Conservation (phyloP, 1,284 basidiomycete genomes). For the Waitea zeae region DNA sequence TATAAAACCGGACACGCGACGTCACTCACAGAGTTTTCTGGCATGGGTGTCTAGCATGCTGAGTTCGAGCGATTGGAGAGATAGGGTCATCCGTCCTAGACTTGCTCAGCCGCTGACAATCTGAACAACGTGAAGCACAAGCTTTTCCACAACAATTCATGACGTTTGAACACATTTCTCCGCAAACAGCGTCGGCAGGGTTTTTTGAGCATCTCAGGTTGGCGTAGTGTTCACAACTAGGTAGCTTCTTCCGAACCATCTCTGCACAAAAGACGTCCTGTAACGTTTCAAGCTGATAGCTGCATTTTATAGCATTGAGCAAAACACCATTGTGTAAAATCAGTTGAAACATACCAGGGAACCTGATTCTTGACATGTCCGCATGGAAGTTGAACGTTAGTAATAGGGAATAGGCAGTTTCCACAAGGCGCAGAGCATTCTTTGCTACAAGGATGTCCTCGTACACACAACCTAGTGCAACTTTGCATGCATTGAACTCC, state of each 20-base stretch:
- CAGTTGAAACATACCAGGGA: slow-evolving; percentile 29
- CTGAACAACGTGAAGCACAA: slow-evolving; percentile 29
- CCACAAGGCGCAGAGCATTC: slow-evolving; percentile 38
- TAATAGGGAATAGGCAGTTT: slow-evolving; percentile 30
- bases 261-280: slow-evolving; percentile 25
- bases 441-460: slow-evolving; percentile 42
- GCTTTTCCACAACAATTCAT: slow-evolving; percentile 39
- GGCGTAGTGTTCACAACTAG: slow-evolving; percentile 37
- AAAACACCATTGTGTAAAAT: neutral
- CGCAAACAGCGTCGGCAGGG: slow-evolving; percentile 22
- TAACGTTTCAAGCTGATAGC: slow-evolving; percentile 28
- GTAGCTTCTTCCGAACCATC: slow-evolving; percentile 26
- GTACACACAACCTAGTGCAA: slow-evolving; percentile 33
- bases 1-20: no score
- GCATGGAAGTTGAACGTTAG: slow-evolving; percentile 39
- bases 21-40: slow-evolving; percentile 27
- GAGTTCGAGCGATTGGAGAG: slow-evolving; percentile 11
- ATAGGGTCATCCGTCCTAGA: slow-evolving; percentile 6
- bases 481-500: slow-evolving; percentile 28
- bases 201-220: slow-evolving; percentile 28
- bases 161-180: slow-evolving; percentile 20
- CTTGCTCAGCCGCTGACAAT: slow-evolving; percentile 26
- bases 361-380: slow-evolving; percentile 32
- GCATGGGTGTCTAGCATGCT: slow-evolving; percentile 33
- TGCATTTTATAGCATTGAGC: slow-evolving; percentile 12